phyloP scores from a whole-genome alignment of 805 yeast genomes.

The Candida ortonii region DNA sequence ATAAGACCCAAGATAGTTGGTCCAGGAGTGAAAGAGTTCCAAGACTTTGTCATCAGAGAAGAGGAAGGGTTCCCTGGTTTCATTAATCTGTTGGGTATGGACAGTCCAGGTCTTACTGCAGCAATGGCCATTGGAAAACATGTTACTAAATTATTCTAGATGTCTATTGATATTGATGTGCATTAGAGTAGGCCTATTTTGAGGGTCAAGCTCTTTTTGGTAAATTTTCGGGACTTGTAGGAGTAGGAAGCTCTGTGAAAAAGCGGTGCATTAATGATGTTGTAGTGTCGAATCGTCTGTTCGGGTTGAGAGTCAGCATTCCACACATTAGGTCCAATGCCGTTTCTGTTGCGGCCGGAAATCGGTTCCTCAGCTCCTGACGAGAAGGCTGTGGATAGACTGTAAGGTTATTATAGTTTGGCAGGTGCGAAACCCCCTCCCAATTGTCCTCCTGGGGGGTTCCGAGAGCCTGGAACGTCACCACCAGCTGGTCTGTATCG shows the following conservation, averaged over 20 bases:
- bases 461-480: conserved; percentile 94
- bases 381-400: conserved; percentile 82
- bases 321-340: conserved; percentile 75
- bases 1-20: conserved; percentile 74
- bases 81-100: conserved; percentile 77
- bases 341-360: conserved; percentile 84
- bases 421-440: conserved; percentile 84
- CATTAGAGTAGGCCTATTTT: no score
- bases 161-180: not conserved
- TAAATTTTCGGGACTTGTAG: conserved; percentile 64
- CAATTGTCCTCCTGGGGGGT: conserved; percentile 91
- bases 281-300: conserved; percentile 62
- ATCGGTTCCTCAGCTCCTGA: conserved; percentile 74
- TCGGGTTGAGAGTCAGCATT: conserved; percentile 76
- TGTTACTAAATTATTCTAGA: conserved; percentile 40
- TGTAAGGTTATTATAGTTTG: conserved; percentile 68
- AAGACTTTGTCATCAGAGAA: conserved; percentile 70
- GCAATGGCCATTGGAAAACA: conserved; percentile 79
- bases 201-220: conserved; percentile 43
- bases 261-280: conserved; percentile 63
- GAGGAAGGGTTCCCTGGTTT: conserved; percentile 76
- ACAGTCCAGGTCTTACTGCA: conserved; percentile 86
- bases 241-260: conserved; percentile 70
- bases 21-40: conserved; percentile 45
- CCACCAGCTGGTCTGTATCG: conserved; percentile 84